Base-by-base conservation (phyloP, 345 rosid species). In the Eutrema heterophyllum region DNA sequence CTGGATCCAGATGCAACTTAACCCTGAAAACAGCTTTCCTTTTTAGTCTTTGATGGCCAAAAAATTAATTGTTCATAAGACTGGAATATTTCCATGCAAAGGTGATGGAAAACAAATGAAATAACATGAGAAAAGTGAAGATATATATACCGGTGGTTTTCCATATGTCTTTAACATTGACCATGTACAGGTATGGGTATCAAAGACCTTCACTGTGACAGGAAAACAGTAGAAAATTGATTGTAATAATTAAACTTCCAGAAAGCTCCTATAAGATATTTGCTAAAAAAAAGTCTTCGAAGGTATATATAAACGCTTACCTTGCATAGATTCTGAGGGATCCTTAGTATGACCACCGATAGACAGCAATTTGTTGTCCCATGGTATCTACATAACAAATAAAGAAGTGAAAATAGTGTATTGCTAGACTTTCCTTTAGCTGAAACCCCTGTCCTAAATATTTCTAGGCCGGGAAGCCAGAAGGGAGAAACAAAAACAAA, bases 321-420 rank as follows among this genome's bases (percentile, higher is more conserved):
- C 90, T 81, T 86, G 97, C 80, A 92, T 86, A 33, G 87, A 79
- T 78, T 92, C 98, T 69, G 92, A 85, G 78, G 90, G 96, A 86
- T 90, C 86, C 83, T 90, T 96, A 6, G 97, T 89, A 72, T 96
- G 98, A 63, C 99, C 98, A 60, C 95, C 98, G 62, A 96, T 74
- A 51, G 98, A 88, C 51, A 96, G 83, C 84, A 96, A 91, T 74
- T 89, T 90, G 81, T 90, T 87, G 65, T 85, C 93, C 98, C 98
- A 92, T 33, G 96, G 74, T 81, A 92, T 85, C 99, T 96, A 77
- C 54, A 76, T 73, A 68, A 51, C 57, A 78, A 70, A 74, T 49
- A 82, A 26, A 78, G 13, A 52, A 29, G 43, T 56, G 10, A 46
- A 56, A 54, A 65, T 71, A 76, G 54, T 38, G n/a, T 27, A 67